Base-by-base conservation (phyloP, 2,329 filamentous ascomycete genomes). In the Fusarium marasasianum region DNA sequence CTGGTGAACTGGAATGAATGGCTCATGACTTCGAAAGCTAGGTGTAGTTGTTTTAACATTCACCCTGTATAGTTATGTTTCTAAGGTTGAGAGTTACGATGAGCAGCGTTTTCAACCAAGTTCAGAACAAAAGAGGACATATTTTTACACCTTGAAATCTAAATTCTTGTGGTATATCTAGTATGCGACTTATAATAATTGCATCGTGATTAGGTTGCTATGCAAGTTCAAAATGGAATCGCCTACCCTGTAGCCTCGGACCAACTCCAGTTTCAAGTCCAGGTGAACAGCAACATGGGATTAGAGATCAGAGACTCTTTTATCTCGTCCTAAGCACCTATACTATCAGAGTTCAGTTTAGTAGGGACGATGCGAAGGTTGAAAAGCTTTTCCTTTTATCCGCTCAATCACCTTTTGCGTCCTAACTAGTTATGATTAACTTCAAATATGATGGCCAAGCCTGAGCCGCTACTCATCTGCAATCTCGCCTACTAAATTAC, bases 401-500 rank as follows among this genome's bases (percentile, higher is more conserved):
- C 9, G 9, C 10, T 3, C 1, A 18, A 4, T 11, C 5, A 11
- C 6, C 1, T 2, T 0, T 11, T 24, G 4, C 4, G 9, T 14
- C 20, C 17, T 26, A 15, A 8, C 33, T 35, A 35, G 33, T 15
- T 35, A 15, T 35, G 33, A 35, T 35, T 35, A 35, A 35, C 33
- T 35, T 8, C 33, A 35, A 15, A 35, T 35, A 35, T 35, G 1
- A 35, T 35, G 33, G 33, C 41, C 33, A 40, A 59, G 35, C 13
- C 22, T 56, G 20, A 69, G 38, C 56, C 56, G 38, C 64, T 69
- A 69, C 37, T 35, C 9, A 2, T 2, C 13, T 6, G 31, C 26
- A 69, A 69, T 69, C 26, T 69, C 66, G 66, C 56, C 56, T 69
- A 69, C 10, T 3, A 64, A 64, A 69, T 69, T 69, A 26, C n/a